phyloP scores from a whole-genome alignment of 768 basidiomycete species.

The Trametes maxima region DNA sequence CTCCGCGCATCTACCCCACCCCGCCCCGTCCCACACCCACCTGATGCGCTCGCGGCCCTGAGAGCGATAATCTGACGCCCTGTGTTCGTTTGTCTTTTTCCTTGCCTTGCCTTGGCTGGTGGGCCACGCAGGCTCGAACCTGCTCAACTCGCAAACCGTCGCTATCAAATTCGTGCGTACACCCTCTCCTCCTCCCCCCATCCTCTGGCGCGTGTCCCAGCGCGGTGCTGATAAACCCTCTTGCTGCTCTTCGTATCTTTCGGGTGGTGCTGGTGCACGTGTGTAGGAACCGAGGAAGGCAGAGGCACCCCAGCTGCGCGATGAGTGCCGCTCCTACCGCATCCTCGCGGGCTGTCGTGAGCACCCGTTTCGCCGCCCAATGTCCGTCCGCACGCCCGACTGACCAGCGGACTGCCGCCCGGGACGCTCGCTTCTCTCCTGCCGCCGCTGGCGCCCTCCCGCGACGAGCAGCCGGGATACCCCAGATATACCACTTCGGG shows the following conservation, averaged over 20 bases:
- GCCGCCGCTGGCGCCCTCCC: constrained; percentile 3
- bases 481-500: constrained; percentile 99
- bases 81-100: background rate
- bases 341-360: constrained; percentile 86
- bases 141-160: constrained; percentile 97
- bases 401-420: background rate
- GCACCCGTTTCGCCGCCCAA: constrained; percentile 23
- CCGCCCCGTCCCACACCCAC: no score
- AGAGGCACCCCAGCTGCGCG: constrained; percentile 95
- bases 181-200: background rate
- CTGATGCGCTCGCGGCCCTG: background rate
- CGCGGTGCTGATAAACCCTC: background rate
- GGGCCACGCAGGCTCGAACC: constrained; percentile 80
- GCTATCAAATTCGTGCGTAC: constrained; percentile 98
- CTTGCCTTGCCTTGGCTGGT: no score
- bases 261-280: no score
- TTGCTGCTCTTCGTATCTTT: no score
- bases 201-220: background rate
- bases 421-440: background rate
- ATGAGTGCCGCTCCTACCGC: constrained; percentile 97
- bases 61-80: background rate
- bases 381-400: background rate
- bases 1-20: background rate
- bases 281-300: constrained; percentile 85
- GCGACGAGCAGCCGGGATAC: constrained; percentile 77